Conservation (phyloP, 805 yeast genomes). For the Trichomonascus vanleenenianus region DNA sequence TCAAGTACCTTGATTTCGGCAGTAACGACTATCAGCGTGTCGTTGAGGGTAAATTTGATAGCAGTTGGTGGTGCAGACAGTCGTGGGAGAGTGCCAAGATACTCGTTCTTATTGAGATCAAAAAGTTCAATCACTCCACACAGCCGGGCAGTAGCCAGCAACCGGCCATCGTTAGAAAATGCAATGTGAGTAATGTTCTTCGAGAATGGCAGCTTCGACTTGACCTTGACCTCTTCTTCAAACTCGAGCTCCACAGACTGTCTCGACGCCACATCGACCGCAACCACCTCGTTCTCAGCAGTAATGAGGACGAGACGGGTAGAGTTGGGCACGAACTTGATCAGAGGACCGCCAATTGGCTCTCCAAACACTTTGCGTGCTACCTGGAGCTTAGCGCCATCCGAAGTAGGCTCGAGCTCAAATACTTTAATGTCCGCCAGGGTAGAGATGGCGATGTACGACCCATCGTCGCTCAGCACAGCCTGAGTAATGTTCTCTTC, state of each 20-base stretch:
- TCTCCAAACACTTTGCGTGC: slow-evolving; percentile 1
- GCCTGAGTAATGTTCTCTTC: slow-evolving; percentile 75
- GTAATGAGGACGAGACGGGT: slow-evolving; percentile 18
- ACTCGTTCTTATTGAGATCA: slow-evolving; percentile 23
- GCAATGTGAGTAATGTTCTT: slow-evolving; percentile 47
- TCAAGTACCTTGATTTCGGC: slow-evolving; percentile 72
- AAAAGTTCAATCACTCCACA: slow-evolving; percentile 57
- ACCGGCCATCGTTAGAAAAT: slow-evolving; percentile 37
- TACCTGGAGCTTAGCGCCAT: background rate
- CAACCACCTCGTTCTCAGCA: slow-evolving; percentile 21
- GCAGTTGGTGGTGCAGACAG: slow-evolving; percentile 55
- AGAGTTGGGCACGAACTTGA: slow-evolving; percentile 18
- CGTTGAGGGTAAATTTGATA: slow-evolving; percentile 43
- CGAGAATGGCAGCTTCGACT: slow-evolving; percentile 36
- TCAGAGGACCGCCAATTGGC: slow-evolving; percentile 2
- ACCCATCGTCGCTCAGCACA: slow-evolving; percentile 56
- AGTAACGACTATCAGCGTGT: slow-evolving; percentile 55
- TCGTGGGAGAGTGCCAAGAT: slow-evolving; percentile 42
- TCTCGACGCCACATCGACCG: slow-evolving; percentile 14
- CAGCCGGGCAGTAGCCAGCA: slow-evolving; percentile 51
- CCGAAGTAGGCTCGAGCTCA: slow-evolving; percentile 30
- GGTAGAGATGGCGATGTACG: slow-evolving; percentile 65
- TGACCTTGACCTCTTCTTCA: slow-evolving; percentile 4
- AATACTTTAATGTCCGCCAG: slow-evolving; percentile 62
- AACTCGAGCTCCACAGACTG: slow-evolving; percentile 9